These are phyloP conservation scores for Malassezia yamatoensis DNA, from an alignment of 1,284 basidiomycete genomes.

Conservation along the genomic window DNA sequence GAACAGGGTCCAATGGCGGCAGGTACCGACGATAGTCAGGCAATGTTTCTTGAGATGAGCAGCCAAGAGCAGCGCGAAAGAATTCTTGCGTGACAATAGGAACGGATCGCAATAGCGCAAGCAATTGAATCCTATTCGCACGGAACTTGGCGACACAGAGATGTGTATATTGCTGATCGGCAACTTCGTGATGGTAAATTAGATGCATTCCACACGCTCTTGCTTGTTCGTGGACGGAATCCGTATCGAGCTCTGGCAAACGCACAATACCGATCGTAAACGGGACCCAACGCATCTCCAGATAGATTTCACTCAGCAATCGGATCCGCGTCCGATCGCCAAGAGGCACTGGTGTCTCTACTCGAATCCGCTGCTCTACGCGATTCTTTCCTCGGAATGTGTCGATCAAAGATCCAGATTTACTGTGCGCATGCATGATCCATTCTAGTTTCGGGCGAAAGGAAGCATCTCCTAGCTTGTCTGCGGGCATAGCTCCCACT, in stretches of 20 bases:
- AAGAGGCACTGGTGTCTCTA: conserved; percentile 3
- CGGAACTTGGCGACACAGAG: conserved; percentile 9
- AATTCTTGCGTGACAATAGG: conserved; percentile 6
- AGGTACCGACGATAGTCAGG: not conserved
- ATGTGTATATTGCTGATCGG: conserved; percentile 2
- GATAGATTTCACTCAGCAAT: conserved; percentile 1
- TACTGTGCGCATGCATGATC: conserved; percentile 14
- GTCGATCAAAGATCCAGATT: conserved; percentile 7
- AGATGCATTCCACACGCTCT: conserved; percentile 8
- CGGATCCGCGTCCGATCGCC: conserved; percentile 6
- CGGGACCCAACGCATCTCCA: conserved; percentile 9
- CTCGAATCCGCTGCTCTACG: conserved; percentile 15
- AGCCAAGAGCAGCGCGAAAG: not conserved
- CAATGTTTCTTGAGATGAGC: not conserved
- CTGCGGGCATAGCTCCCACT: not conserved
- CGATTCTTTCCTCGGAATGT: conserved; percentile 11
- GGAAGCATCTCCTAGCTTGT: not conserved
- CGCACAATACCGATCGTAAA: conserved; percentile 1
- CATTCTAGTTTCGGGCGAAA: not conserved
- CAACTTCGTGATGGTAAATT: not conserved
- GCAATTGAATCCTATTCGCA: conserved; percentile 11
- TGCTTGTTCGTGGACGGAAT: not conserved
- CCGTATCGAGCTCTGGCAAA: conserved; percentile 3
- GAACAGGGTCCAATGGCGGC: conserved; percentile 4
- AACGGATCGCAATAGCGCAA: conserved; percentile 10